Evolutionary conservation across 345 rosid species (phyloP).

Genomic region (Brassica juncea): DNA sequence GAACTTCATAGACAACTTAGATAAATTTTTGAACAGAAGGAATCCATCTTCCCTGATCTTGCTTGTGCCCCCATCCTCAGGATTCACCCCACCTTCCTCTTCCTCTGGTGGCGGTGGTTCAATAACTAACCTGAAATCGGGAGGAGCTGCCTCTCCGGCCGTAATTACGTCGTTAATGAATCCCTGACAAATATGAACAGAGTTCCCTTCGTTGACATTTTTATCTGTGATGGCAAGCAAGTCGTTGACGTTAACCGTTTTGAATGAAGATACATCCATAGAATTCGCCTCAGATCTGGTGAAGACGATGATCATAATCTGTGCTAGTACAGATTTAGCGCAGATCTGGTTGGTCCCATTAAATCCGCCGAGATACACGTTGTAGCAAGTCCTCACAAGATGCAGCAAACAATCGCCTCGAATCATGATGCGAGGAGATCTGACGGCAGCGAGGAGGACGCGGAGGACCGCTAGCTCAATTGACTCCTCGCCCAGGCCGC

Average conservation of each 20-base stretch:
- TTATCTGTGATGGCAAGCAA: slow-evolving; percentile 82
- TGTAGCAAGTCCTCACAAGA: slow-evolving; percentile 83
- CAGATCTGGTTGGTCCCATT: slow-evolving; percentile 94
- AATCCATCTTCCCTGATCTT: slow-evolving; percentile 90
- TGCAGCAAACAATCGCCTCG: slow-evolving; percentile 80
- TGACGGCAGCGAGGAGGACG: slow-evolving; percentile 73
- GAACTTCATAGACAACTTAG: slow-evolving; percentile 93
- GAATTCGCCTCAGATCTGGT: slow-evolving; percentile 74
- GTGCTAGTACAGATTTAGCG: slow-evolving; percentile 88
- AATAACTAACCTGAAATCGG: slow-evolving; percentile 44
- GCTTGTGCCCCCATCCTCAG: slow-evolving; percentile 46
- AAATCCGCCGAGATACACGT: slow-evolving; percentile 78
- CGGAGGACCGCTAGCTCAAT: slow-evolving; percentile 74
- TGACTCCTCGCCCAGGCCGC: slow-evolving; percentile 71
- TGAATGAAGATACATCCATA: slow-evolving; percentile 46
- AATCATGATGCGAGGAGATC: slow-evolving; percentile 69
- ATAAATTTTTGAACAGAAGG: slow-evolving; percentile 77
- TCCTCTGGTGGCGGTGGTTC: slow-evolving; percentile 35
- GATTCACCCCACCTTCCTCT: slow-evolving; percentile 34
- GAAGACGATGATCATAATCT: slow-evolving; percentile 75
- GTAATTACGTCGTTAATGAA: slow-evolving; percentile 67
- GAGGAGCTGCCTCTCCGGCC: slow-evolving; percentile 62
- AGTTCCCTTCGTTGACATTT: slow-evolving; percentile 86
- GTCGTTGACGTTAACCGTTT: slow-evolving; percentile 64
- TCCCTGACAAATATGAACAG: slow-evolving; percentile 73